Conservation (phyloP, 106 monocot species). For the Ottelia alismoides region DNA sequence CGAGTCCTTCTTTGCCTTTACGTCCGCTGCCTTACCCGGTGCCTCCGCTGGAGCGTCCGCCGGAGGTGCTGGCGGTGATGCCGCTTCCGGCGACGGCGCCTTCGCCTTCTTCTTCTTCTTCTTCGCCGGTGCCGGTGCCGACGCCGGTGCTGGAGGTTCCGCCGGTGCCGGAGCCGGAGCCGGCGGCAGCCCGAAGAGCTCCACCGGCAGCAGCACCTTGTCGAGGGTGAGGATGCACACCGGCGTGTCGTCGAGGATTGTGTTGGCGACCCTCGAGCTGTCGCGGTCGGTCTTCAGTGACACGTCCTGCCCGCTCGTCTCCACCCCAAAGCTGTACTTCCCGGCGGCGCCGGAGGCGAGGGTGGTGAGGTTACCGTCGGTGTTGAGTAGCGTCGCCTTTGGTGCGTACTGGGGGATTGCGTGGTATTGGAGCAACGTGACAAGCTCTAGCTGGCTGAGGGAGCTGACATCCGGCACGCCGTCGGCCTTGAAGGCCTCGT, state of each 20-base stretch:
- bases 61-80: no score
- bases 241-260: constrained; percentile 19
- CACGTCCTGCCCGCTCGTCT: constrained; percentile 55
- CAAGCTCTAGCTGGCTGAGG: constrained; percentile 69
- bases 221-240: constrained; percentile 24
- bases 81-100: constrained; percentile 1
- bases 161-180: constrained; percentile 12
- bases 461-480: constrained; percentile 47
- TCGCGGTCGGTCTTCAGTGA: constrained; percentile 63
- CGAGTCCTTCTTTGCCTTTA: neutral
- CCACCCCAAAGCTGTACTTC: constrained; percentile 55
- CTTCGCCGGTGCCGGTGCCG: constrained; percentile 6
- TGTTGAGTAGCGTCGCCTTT: constrained; percentile 48
- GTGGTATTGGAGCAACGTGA: constrained; percentile 87
- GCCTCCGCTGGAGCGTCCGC: no score
- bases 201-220: constrained; percentile 16
- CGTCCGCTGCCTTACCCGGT: constrained; percentile 3
- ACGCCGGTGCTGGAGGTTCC: neutral
- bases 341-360: constrained; percentile 71
- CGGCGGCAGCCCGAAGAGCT: constrained; percentile 18
- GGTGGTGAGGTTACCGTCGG: constrained; percentile 27
- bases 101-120: neutral
- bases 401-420: constrained; percentile 70
- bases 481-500: constrained; percentile 76
- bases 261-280: constrained; percentile 50